These are phyloP conservation scores for Aegilops sharonensis DNA, from an alignment of 176 grass and related monocot genomes.

Conservation along the genomic window DNA sequence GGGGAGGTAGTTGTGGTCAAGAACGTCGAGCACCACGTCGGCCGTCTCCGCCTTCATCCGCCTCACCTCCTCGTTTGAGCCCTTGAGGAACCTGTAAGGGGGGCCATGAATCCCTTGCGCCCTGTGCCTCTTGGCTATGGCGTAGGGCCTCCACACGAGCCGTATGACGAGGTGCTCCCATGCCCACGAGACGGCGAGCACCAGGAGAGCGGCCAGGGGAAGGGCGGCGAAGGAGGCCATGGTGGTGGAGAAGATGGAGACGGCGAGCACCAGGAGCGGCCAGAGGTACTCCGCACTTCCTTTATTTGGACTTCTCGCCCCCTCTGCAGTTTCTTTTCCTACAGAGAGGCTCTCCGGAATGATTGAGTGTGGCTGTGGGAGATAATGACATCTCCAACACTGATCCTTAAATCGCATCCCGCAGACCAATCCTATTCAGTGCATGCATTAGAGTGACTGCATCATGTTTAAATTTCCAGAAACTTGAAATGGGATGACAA, in stretches of 20 bases:
- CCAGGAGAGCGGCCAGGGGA: background rate
- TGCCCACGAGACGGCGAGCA: background rate
- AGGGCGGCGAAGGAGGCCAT: background rate
- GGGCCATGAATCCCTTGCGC: conserved; percentile 46
- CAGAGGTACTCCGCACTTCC: no score
- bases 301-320: no score
- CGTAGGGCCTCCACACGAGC: conserved; percentile 46
- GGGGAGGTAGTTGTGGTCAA: background rate
- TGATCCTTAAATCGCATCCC: no score
- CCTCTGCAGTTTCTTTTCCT: no score
- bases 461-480: no score
- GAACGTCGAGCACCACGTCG: background rate
- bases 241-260: background rate
- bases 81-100: conserved; percentile 40
- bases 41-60: background rate
- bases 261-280: no score
- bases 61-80: background rate
- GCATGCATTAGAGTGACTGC: no score
- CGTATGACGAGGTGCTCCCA: conserved; percentile 16
- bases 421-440: no score
- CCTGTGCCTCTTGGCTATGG: conserved; percentile 28
- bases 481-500: no score
- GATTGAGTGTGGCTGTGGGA: no score
- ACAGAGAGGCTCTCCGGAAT: no score
- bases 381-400: no score